Percentiles rank a stretch among this genome's conserved stretches.
Conservation (phyloP, 768 basidiomycete species). For the Cystofilobasidium capitatum region DNA sequence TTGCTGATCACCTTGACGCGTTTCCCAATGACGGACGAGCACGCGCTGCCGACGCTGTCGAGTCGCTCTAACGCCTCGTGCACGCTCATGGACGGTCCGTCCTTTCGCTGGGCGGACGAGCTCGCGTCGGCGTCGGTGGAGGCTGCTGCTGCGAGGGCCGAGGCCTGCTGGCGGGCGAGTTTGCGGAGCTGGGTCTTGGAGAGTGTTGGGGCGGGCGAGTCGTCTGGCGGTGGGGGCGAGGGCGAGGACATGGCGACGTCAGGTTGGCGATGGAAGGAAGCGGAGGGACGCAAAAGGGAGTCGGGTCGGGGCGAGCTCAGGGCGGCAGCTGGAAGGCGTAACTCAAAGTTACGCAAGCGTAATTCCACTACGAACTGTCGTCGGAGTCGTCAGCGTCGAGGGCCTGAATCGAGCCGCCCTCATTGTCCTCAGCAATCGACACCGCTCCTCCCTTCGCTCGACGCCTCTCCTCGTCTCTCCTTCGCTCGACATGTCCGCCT, state of each 20-base stretch:
- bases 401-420: neutral
- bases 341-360: too few relatives aligned
- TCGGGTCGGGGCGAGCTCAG: too few relatives aligned
- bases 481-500: neutral
- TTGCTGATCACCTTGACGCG: neutral
- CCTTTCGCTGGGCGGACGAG: neutral
- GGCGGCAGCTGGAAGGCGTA: too few relatives aligned
- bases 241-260: neutral
- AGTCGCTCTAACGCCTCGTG: neutral
- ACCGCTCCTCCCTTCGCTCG: neutral
- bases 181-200: conserved; percentile 4
- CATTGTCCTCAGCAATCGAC: neutral
- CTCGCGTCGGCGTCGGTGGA: neutral
- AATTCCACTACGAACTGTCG: too few relatives aligned
- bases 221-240: neutral
- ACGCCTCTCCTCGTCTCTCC: too few relatives aligned
- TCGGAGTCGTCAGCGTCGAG: neutral
- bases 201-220: neutral
- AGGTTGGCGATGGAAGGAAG: neutral
- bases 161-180: neutral
- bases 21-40: neutral
- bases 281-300: neutral
- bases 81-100: neutral
- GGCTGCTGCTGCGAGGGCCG: too few relatives aligned
- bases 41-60: conserved; percentile 1